Percentiles rank a stretch among this genome's conserved stretches.
Evolutionary conservation across 2,329 filamentous ascomycete species (phyloP).

Genomic region (Drechslera avenae): DNA sequence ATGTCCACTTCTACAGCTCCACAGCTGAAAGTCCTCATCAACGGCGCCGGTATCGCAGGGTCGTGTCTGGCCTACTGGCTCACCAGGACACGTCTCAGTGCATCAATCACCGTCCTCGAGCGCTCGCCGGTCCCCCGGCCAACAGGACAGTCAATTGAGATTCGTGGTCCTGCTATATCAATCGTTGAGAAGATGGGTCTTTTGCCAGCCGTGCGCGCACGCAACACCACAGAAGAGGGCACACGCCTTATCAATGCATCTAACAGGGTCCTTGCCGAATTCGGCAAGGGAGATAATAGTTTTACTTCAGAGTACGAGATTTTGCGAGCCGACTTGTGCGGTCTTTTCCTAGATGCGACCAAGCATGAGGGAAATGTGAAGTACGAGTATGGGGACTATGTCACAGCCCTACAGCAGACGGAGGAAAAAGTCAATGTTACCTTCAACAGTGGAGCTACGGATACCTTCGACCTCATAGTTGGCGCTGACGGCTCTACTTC

Average conservation of each 20-base stretch:
- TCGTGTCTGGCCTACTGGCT: constrained; percentile 46
- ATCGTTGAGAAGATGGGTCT: constrained; percentile 51
- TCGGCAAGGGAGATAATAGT: constrained; percentile 31
- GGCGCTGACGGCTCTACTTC: constrained; percentile 38
- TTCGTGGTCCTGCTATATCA: constrained; percentile 51
- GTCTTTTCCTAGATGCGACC: constrained; percentile 38
- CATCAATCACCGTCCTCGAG: constrained; percentile 53
- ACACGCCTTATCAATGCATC: constrained; percentile 43
- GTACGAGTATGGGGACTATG: constrained; percentile 16
- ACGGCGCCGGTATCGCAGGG: constrained; percentile 49
- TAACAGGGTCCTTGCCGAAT: constrained; percentile 23
- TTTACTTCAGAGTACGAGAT: constrained; percentile 43
- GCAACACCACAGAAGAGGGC: constrained; percentile 50
- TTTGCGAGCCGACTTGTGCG: constrained; percentile 39
- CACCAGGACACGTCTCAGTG: constrained; percentile 31
- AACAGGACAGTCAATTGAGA: constrained; percentile 54
- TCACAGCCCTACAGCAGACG: constrained; percentile 26
- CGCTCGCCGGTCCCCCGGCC: constrained; percentile 47
- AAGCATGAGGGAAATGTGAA: constrained; percentile 5
- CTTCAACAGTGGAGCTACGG: constrained; percentile 28
- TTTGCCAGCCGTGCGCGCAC: constrained; percentile 43
- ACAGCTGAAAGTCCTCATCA: constrained; percentile 42
- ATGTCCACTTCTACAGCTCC: constrained; percentile 16
- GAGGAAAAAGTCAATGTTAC: constrained; percentile 27
- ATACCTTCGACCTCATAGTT: constrained; percentile 38